Conservation (phyloP, 192 early-diverging fungal genomes). For the Chytriomyces confervae region DNA sequence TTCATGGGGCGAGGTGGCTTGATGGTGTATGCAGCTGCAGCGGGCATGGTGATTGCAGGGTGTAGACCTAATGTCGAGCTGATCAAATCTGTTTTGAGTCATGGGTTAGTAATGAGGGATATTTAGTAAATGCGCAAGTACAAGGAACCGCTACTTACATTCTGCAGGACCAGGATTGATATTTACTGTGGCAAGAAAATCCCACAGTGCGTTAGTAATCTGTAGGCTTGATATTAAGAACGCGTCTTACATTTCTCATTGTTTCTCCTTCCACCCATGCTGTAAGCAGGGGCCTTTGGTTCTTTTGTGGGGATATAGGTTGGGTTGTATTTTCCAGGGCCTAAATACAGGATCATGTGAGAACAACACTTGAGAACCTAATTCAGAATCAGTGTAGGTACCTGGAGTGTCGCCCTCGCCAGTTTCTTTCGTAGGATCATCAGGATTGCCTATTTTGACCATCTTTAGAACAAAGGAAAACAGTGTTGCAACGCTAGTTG, state of each 20-base stretch:
- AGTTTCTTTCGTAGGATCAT: slow-evolving; percentile 30
- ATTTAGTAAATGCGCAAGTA: slow-evolving; percentile 2
- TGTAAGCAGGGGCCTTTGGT: slow-evolving; percentile 63
- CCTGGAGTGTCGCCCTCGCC: slow-evolving; percentile 56
- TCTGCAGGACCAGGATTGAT: slow-evolving; percentile 60
- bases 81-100: slow-evolving; percentile 41
- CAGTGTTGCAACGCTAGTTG: not conserved
- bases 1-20: slow-evolving; percentile 60
- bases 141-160: slow-evolving; percentile 40
- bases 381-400: slow-evolving; percentile 13
- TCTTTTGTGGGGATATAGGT: slow-evolving; percentile 56
- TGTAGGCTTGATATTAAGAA: not conserved
- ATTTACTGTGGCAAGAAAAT: slow-evolving; percentile 32
- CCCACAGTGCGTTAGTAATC: no score
- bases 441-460: not conserved
- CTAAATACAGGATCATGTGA: slow-evolving; percentile 26
- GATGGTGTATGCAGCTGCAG: slow-evolving; percentile 61
- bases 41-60: slow-evolving; percentile 56
- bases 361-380: not conserved
- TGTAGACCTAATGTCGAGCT: slow-evolving; percentile 57
- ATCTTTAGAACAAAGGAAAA: not conserved
- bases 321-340: slow-evolving; percentile 66
- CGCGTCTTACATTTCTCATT: slow-evolving; percentile 47
- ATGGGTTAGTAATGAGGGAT: not conserved
- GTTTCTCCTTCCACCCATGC: slow-evolving; percentile 56